Base-by-base conservation (phyloP, 768 basidiomycete species). In the Boletus tomentosulus region DNA sequence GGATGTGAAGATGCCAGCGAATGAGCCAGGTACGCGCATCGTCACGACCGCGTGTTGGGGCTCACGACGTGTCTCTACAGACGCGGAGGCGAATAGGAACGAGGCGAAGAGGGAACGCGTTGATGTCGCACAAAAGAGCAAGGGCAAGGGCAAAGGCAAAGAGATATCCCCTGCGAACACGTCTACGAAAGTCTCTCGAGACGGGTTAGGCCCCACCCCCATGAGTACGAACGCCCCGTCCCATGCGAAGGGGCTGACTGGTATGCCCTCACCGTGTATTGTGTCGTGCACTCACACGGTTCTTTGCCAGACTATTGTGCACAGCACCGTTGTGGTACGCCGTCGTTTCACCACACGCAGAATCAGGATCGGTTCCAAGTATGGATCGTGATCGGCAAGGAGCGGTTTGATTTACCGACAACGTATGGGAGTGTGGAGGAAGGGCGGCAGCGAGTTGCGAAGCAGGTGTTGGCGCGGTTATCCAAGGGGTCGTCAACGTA, bases 321-420 rank as follows among this genome's bases (percentile, higher is more conserved):
- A 0, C 51, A 22, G 5, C 60, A 53, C 27, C 55, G 51, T 10
- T 49, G 56, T 33, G 57, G 66, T 3, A 57, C 46, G 10, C 78
- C 78, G 0, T 62, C 62, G 53, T 73, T 78, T 50, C 64, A 69
- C 43, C 58, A 73, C 46, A 64, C 69, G 57, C 50, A 53, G 33
- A 37, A 19, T 1, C 44, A 57, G 24, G 50, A 44, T 22, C 57
- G 48, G 12, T 74, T 71, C 50, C 74, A 71, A 33, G 76, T 77
- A 5, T 80, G 78, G 78, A 73, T 78, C n/a, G 67, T 76, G 53
- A 71, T 78, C 39, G 76, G 74, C 16, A 68, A 67, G 33, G 74
- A 76, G 43, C 71, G 73, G 24, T 71, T 75, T 44, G 77, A 78
- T 59, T 67, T 79, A n/a, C 76, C 69, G 13, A 67, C 66, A 44